These are phyloP conservation scores for Microglena sp. DNA, from an alignment of 139 green algal species.

Conservation along the genomic window DNA sequence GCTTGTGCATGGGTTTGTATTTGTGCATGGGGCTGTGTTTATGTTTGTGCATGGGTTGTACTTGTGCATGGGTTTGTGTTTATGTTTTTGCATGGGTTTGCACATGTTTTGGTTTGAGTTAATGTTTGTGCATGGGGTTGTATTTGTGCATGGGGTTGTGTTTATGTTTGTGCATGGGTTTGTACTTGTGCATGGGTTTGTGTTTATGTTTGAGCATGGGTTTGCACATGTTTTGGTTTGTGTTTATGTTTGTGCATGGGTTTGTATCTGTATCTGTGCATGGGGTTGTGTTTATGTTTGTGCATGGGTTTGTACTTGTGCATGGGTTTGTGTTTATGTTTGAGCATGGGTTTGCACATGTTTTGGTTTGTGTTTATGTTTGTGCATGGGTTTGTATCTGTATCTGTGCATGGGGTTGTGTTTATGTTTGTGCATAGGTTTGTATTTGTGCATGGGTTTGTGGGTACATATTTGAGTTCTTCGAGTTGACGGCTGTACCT, in stretches of 20 bases:
- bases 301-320: not conserved
- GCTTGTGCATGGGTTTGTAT: not conserved
- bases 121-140: not conserved
- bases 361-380: not conserved
- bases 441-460: not conserved
- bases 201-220: not conserved
- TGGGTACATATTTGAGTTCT: not conserved
- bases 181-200: not conserved
- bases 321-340: not conserved
- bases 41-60: not conserved
- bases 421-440: not conserved
- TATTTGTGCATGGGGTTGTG: not conserved
- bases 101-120: not conserved
- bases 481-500: not conserved
- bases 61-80: not conserved
- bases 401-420: not conserved
- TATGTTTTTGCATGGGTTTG: not conserved
- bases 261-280: not conserved
- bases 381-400: no score
- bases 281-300: no score
- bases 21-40: not conserved
- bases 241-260: not conserved
- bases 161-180: no score
- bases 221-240: not conserved
- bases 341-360: not conserved